Percentiles rank a stretch among this genome's conserved stretches.
Conservation (phyloP, 306 rosid genomes). For the Ochetophila trinervis region DNA sequence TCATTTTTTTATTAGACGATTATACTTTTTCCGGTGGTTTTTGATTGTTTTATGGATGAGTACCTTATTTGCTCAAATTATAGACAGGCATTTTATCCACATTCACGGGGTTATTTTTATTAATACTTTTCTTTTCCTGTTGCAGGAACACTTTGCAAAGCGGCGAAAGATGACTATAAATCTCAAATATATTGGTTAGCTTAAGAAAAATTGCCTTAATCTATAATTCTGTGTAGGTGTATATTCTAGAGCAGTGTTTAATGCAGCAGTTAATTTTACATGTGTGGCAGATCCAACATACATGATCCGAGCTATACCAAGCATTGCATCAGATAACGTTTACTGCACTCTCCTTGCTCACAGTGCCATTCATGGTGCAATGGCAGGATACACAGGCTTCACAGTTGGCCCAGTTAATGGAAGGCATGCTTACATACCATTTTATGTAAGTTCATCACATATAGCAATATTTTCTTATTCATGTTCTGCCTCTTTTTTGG, state of each 20-base stretch:
- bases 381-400: conserved; percentile 77
- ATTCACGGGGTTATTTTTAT: background rate
- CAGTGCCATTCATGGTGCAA: conserved; percentile 69
- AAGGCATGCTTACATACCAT: conserved; percentile 63
- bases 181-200: conserved; percentile 69
- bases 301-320: conserved; percentile 73
- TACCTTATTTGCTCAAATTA: background rate
- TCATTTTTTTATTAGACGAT: background rate
- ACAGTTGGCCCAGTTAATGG: conserved; percentile 65
- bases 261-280: conserved; percentile 4
- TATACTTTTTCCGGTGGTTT: background rate
- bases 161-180: conserved; percentile 37
- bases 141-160: conserved; percentile 59
- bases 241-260: background rate
- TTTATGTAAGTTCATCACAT: conserved; percentile 40
- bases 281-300: conserved; percentile 65
- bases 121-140: background rate
- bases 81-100: background rate
- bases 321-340: conserved; percentile 72
- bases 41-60: background rate
- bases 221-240: background rate
- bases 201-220: background rate
- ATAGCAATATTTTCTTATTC: background rate
- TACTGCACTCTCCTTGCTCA: conserved; percentile 71
- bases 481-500: background rate